These are phyloP conservation scores for Saccharomyces hybrid DNA, from an alignment of 1,139 yeast genomes.

Conservation along the genomic window DNA sequence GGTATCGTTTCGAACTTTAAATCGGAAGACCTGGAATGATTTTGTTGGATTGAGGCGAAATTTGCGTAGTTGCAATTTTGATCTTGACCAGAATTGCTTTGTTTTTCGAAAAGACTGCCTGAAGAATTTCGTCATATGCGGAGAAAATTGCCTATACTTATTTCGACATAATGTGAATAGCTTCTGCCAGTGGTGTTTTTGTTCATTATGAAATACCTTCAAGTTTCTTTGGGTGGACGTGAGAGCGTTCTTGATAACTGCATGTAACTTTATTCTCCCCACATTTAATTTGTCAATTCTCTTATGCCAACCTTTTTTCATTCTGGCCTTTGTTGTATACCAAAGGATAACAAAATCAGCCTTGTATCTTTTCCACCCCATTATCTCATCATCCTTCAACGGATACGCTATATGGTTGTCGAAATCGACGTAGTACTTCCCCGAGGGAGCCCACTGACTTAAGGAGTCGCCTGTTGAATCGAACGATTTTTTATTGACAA, in stretches of 20 bases:
- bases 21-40: not conserved
- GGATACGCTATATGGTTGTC: slow-evolving; percentile 17
- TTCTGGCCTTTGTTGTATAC: slow-evolving; percentile 5
- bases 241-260: not conserved
- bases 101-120: not conserved
- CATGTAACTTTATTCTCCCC: not conserved
- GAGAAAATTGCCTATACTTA: not conserved
- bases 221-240: not conserved
- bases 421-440: slow-evolving; percentile 17
- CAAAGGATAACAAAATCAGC: slow-evolving; percentile 10
- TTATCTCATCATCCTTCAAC: slow-evolving; percentile 8
- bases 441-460: slow-evolving; percentile 13
- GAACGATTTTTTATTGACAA: slow-evolving; percentile 6
- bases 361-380: slow-evolving; percentile 11
- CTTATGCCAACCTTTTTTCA: not conserved
- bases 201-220: not conserved
- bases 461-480: not conserved
- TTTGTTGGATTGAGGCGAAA: not conserved
- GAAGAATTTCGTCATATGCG: not conserved
- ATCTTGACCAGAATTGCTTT: not conserved
- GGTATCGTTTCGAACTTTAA: not conserved
- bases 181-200: not conserved
- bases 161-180: not conserved
- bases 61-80: not conserved
- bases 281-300: not conserved